Base-by-base conservation (phyloP, 75 land plant genomes). In the Azolla pinnata region DNA sequence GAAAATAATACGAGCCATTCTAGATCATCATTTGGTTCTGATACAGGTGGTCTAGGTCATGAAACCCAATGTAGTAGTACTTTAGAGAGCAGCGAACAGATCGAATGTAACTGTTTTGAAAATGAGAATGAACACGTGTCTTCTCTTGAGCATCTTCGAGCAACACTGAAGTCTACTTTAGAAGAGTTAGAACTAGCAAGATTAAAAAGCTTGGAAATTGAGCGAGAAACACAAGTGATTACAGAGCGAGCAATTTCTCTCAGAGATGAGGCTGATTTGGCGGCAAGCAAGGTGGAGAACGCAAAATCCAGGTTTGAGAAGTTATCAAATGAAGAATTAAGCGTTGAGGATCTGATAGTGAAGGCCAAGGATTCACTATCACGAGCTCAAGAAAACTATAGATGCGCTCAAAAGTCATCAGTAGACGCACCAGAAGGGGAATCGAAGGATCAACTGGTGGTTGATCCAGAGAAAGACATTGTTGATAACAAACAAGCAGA, bases 211-310 rank as follows among this genome's bases (percentile, higher is more conserved):
- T 67, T 56, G 19, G 71, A 77, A 77, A 78, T 89, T 59, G 99
- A 86, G 64, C 88, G 81, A 46, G 81, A 81, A 57, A 91, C 96
- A 21, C 90, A 83, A 66, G 79, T 29, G 40, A 69, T 86, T 38
- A 80, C 90, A 14, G 96, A 95, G 48, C 24, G 57, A 34, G 96
- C 96, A 21, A 79, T 95, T 69, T 72, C 87, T 5, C 45, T 83
- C 60, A 72, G 79, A 40, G 99, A 95, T 56, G 81, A 89, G 75
- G 90, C 85, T 16, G 57, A 48, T 14, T 68, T 61, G 66, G 83
- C 90, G 31, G 71, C 81, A 69, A 61, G 52, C 30, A 69, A 80
- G 58, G 87, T 83, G 12, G 65, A 49, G 63, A 35, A 67, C 14
- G 34, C 77, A 2, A 71, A 74, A 38, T 62, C 72, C 19, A 61